Base-by-base conservation (phyloP, 768 basidiomycete species). In the Kwoniella shandongensis region DNA sequence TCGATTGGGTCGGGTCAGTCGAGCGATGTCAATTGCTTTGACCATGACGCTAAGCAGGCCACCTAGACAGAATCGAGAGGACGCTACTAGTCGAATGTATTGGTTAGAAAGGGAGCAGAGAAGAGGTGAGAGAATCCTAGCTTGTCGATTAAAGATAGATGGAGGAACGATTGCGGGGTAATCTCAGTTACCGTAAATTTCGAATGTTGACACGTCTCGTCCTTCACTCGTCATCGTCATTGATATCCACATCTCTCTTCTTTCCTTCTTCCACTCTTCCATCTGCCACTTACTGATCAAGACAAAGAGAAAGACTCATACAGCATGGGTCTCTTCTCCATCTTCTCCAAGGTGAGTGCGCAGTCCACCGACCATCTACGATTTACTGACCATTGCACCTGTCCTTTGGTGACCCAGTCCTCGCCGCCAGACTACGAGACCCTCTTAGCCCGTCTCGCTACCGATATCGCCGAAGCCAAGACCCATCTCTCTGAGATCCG, bases 371-470 rank as follows among this genome's bases (percentile, higher is more conserved):
- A n/a, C n/a, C n/a, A n/a, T n/a, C n/a, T n/a, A n/a, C n/a, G n/a
- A n/a, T n/a, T 46, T 29, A 25, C 26, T 8, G 45, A 18, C 13
- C 32, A 32, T 13, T 32, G 6, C 32, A 13, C 32, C 32, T 13
- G 32, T 32, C 7, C 32, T 13, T 32, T n/a, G n/a, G n/a, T 39
- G 8, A 4, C 25, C 17, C 45, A 75, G 73, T 42, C 58, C 44
- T 53, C 70, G 4, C 27, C 67, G n/a, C 63, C 73, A 53, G 75
- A 76, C 48, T 76, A 76, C 48, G 75, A 76, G 26, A 73, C 68
- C 18, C 56, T 75, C 29, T 67, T 76, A 7, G 57, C 75, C 26
- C 68, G 67, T 17, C 63, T 76, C 4, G 59, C 71, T 4, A 64
- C 65, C 25, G 70, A 74, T 15, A 73, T 76, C 38, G 60, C 63